Evolutionary conservation across 345 rosid species (phyloP).

Genomic region (Dipteronia sinensis): DNA sequence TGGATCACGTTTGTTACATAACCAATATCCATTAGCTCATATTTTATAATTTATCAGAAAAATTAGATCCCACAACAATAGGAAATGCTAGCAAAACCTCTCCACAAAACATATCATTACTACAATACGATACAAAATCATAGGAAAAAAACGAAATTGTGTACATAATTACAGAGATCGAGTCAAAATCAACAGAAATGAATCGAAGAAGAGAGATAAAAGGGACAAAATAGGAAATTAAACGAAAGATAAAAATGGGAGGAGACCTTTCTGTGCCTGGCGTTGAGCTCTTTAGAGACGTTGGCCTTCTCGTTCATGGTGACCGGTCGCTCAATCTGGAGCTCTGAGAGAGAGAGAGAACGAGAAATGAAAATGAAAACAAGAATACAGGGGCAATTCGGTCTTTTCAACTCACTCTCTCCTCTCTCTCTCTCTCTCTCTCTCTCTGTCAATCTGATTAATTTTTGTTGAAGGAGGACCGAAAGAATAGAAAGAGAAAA

Average conservation of each 20-base stretch:
- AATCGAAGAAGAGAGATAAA: background rate
- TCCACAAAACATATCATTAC: background rate
- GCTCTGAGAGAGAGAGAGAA: slow-evolving; percentile 14
- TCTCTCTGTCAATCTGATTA: too few species aligned
- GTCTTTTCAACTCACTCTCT: slow-evolving; percentile 28
- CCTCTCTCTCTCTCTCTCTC: slow-evolving; percentile 8
- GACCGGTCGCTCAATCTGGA: slow-evolving; percentile 19
- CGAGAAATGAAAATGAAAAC: slow-evolving; percentile 4
- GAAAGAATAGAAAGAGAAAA: background rate
- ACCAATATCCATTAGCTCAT: background rate
- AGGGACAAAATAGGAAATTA: slow-evolving; percentile 9
- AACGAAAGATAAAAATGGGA: background rate
- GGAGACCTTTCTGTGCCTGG: slow-evolving; percentile 80
- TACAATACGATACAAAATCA: background rate
- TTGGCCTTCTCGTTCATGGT: slow-evolving; percentile 98
- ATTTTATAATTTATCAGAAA: background rate
- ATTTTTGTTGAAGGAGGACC: background rate
- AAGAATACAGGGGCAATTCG: slow-evolving; percentile 27
- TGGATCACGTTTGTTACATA: background rate
- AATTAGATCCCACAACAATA: background rate
- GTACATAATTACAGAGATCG: background rate
- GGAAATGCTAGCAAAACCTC: background rate
- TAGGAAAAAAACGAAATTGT: background rate
- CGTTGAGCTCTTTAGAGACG: slow-evolving; percentile 99
- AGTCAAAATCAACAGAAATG: background rate